Evolutionary conservation across 768 basidiomycete genomes (phyloP).

Genomic region (Boletus vermiculosoides): DNA sequence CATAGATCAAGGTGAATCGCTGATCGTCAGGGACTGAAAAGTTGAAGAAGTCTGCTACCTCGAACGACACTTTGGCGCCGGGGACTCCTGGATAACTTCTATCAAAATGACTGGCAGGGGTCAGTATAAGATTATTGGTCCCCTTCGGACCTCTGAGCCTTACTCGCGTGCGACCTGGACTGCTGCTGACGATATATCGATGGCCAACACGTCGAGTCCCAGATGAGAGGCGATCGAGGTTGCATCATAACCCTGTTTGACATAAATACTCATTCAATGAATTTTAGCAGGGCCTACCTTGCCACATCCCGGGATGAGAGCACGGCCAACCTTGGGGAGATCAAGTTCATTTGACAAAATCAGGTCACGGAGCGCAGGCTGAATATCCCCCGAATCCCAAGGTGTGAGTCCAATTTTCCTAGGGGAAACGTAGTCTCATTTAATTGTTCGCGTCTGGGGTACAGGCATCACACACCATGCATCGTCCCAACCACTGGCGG

Average conservation of each 20-base stretch:
- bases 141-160: not conserved
- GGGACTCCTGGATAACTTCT: not conserved
- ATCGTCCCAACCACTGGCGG: slow-evolving; percentile 19
- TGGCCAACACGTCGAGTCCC: slow-evolving; percentile 17
- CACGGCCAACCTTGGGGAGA: slow-evolving; percentile 43
- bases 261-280: not conserved
- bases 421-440: not conserved
- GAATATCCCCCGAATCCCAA: slow-evolving; percentile 58
- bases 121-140: not conserved
- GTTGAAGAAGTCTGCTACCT: slow-evolving; percentile 20
- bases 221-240: slow-evolving; percentile 15
- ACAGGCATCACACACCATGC: slow-evolving; percentile 12
- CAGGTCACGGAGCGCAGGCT: slow-evolving; percentile 55
- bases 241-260: slow-evolving; percentile 21
- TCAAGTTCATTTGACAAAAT: slow-evolving; percentile 45
- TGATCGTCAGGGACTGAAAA: slow-evolving; percentile 14
- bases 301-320: slow-evolving; percentile 61
- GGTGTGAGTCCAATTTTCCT: slow-evolving; percentile 55
- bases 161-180: slow-evolving; percentile 21
- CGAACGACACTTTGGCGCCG: slow-evolving; percentile 14
- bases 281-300: slow-evolving; percentile 24
- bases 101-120: not conserved
- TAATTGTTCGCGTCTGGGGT: not conserved
- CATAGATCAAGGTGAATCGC: slow-evolving; percentile 20
- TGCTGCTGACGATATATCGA: slow-evolving; percentile 20